These are phyloP conservation scores for Cordyceps javanica DNA, from an alignment of 2,329 filamentous ascomycete species.

Conservation along the genomic window DNA sequence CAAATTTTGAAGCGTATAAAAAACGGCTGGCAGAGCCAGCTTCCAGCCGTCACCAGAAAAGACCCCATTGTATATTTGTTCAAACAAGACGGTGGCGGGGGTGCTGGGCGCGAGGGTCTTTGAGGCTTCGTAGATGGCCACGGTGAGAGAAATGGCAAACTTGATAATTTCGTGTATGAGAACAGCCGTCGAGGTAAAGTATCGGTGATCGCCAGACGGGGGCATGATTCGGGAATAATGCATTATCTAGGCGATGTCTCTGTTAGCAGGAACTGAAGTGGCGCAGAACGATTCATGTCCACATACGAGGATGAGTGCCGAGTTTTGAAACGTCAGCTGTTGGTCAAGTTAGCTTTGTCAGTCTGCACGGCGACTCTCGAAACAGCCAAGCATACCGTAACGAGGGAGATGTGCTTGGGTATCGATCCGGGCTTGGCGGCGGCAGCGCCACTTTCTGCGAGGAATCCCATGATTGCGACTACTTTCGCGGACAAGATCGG, in stretches of 20 bases:
- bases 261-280: slow-evolving; percentile 12
- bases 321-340: slow-evolving; percentile 70
- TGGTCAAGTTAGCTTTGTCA: background rate
- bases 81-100: slow-evolving; percentile 72
- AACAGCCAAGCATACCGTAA: slow-evolving; percentile 16
- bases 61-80: slow-evolving; percentile 71
- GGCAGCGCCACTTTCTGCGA: background rate
- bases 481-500: too few species aligned
- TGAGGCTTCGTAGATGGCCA: slow-evolving; percentile 84
- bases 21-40: slow-evolving; percentile 75
- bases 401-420: slow-evolving; percentile 16
- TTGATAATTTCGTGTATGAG: slow-evolving; percentile 92
- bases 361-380: background rate
- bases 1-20: slow-evolving; percentile 92
- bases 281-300: background rate
- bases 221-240: slow-evolving; percentile 96
- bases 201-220: slow-evolving; percentile 73
- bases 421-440: slow-evolving; percentile 10
- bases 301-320: slow-evolving; percentile 61
- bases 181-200: slow-evolving; percentile 89
- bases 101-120: slow-evolving; percentile 70
- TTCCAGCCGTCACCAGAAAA: slow-evolving; percentile 95
- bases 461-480: background rate
- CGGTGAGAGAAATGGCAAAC: slow-evolving; percentile 74
- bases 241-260: slow-evolving; percentile 62